Percentiles rank a stretch among this genome's conserved stretches.
Conservation (phyloP, 2,329 filamentous ascomycete species). For the Paecilomyces fulvus region DNA sequence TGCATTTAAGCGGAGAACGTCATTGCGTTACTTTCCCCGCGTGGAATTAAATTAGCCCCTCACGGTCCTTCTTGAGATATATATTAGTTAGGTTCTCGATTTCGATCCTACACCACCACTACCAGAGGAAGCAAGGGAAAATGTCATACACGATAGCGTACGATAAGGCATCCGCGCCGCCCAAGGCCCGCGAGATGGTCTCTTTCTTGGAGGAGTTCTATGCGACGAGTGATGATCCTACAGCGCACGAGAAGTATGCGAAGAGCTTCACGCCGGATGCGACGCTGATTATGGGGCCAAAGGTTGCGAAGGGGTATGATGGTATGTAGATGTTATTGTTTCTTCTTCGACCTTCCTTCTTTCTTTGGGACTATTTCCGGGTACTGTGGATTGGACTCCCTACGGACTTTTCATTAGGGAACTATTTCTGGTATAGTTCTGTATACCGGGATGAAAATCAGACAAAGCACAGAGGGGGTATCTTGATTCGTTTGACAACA, state of each 20-base stretch:
- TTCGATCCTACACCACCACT: background rate
- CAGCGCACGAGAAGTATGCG: conserved; percentile 26
- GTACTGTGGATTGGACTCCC: background rate
- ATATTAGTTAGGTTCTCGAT: background rate
- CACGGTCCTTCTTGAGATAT: background rate
- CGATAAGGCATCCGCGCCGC: conserved; percentile 16
- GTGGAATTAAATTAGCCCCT: background rate
- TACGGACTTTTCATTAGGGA: background rate
- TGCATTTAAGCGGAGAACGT: no score
- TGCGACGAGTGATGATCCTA: conserved; percentile 26
- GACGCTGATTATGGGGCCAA: conserved; percentile 31
- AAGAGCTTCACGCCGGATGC: conserved; percentile 25
- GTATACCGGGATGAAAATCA: background rate
- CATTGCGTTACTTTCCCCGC: no score
- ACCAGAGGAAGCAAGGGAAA: conserved; percentile 3
- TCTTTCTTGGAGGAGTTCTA: conserved; percentile 30
- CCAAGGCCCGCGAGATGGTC: conserved; percentile 15
- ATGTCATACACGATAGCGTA: conserved; percentile 27
- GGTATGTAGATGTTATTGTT: conserved; percentile 13
- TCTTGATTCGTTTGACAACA: background rate
- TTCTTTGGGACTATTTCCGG: background rate
- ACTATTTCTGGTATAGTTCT: no score
- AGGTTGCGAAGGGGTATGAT: conserved; percentile 21
- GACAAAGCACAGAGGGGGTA: background rate
- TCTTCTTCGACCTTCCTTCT: background rate